phyloP scores from a whole-genome alignment of 768 basidiomycete genomes.

The Podaxis mareebaensis region DNA sequence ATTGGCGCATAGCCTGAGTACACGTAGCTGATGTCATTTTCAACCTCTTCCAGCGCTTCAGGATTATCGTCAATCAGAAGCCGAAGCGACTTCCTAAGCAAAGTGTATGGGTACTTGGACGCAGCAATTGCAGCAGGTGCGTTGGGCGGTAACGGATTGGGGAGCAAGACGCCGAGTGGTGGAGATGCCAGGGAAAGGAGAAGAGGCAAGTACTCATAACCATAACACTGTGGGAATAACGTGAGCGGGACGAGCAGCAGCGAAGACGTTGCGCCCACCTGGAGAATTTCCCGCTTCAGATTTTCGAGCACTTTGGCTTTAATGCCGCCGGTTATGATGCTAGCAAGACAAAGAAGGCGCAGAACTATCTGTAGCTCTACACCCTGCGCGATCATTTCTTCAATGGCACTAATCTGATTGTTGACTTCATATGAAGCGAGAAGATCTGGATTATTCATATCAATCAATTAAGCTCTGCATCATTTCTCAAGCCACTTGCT shows the following conservation, averaged over 20 bases:
- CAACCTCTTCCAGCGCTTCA: slow-evolving; percentile 76
- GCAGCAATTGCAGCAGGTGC: slow-evolving; percentile 38
- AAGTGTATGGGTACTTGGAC: slow-evolving; percentile 69
- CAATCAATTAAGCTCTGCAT: neutral
- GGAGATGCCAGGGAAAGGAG: slow-evolving; percentile 65
- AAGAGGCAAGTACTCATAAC: slow-evolving; percentile 70
- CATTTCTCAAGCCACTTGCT: slow-evolving; percentile 49
- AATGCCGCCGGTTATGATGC: slow-evolving; percentile 82
- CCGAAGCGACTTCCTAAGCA: slow-evolving; percentile 80
- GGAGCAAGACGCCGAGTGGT: slow-evolving; percentile 66
- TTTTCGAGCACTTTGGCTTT: slow-evolving; percentile 85
- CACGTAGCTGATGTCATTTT: slow-evolving; percentile 94
- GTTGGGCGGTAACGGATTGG: slow-evolving; percentile 64
- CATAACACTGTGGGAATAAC: slow-evolving; percentile 58
- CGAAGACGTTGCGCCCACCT: slow-evolving; percentile 40
- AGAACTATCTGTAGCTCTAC: slow-evolving; percentile 78
- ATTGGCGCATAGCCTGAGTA: slow-evolving; percentile 98
- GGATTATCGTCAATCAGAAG: slow-evolving; percentile 89
- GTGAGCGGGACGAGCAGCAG: slow-evolving; percentile 30
- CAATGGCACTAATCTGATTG: slow-evolving; percentile 81
- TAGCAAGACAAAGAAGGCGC: slow-evolving; percentile 83
- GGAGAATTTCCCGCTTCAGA: slow-evolving; percentile 89
- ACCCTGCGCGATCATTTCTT: slow-evolving; percentile 87
- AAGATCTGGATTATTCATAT: slow-evolving; percentile 59
- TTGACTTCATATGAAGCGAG: slow-evolving; percentile 87